Percentiles rank a stretch among this genome's conserved stretches.
phyloP scores from a whole-genome alignment of 2,329 filamentous ascomycete species.

The Diaporthe batatas region DNA sequence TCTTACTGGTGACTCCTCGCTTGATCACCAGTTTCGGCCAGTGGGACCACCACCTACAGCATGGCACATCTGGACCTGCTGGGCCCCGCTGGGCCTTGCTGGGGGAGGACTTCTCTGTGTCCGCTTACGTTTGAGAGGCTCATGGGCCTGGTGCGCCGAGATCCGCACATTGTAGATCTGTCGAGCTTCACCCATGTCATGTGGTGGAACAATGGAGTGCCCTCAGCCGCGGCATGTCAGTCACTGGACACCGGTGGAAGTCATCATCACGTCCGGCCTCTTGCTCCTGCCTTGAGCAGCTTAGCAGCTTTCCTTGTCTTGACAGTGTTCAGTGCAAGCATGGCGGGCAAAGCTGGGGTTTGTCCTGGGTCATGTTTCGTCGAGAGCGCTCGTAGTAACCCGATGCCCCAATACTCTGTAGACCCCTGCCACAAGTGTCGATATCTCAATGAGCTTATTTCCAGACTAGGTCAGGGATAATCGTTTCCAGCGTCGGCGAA shows the following conservation, averaged over 20 bases:
- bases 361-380: slow-evolving; percentile 26
- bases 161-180: slow-evolving; percentile 34
- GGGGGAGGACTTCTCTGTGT: background rate
- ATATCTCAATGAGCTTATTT: slow-evolving; percentile 34
- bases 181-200: slow-evolving; percentile 39
- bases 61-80: background rate
- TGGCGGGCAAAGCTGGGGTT: slow-evolving; percentile 10
- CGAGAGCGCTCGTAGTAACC: slow-evolving; percentile 21
- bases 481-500: slow-evolving; percentile 37
- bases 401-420: background rate
- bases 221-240: slow-evolving; percentile 20
- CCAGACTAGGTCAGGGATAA: slow-evolving; percentile 4
- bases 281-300: background rate
- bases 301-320: slow-evolving; percentile 5
- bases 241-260: background rate
- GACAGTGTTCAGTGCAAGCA: background rate
- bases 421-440: slow-evolving; percentile 17
- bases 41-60: background rate
- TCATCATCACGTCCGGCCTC: slow-evolving; percentile 2
- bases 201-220: slow-evolving; percentile 41
- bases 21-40: slow-evolving; percentile 25
- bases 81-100: background rate
- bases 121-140: slow-evolving; percentile 26
- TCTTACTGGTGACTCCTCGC: background rate
- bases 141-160: slow-evolving; percentile 28